Evolutionary conservation across 257 asterid genomes (phyloP).

Genomic region (Solanum medicagineum): DNA sequence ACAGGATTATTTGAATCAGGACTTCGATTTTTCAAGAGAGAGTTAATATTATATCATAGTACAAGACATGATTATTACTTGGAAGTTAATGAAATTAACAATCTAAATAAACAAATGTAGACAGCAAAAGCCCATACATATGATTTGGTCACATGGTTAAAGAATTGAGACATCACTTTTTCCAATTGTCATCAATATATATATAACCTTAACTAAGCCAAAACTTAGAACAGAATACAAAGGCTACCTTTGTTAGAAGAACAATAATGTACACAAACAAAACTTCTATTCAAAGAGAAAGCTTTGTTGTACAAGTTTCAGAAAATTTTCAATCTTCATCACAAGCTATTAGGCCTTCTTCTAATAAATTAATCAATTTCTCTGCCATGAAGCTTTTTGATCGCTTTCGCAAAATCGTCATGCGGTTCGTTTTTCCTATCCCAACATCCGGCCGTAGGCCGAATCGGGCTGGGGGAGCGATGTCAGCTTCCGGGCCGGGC

Average conservation of each 20-base stretch:
- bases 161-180: neutral
- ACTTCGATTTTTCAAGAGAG: neutral
- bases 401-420: constrained; percentile 6
- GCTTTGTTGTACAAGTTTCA: neutral
- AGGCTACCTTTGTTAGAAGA: neutral
- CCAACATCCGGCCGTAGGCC: neutral
- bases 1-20: neutral
- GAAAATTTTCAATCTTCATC: neutral
- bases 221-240: neutral
- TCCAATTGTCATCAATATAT: neutral
- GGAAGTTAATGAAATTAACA: neutral
- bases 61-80: neutral
- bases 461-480: neutral
- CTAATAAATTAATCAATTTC: constrained; percentile 4
- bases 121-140: constrained; percentile 1
- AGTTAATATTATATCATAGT: neutral
- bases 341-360: neutral
- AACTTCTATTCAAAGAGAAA: neutral
- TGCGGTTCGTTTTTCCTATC: constrained; percentile 1
- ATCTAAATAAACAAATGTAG: neutral
- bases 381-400: constrained; percentile 6
- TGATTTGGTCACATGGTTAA: constrained; percentile 14
- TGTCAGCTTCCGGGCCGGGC: neutral
- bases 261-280: neutral
- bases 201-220: neutral